Base-by-base conservation (phyloP, 345 rosid species). In the Salix arbutifolia region DNA sequence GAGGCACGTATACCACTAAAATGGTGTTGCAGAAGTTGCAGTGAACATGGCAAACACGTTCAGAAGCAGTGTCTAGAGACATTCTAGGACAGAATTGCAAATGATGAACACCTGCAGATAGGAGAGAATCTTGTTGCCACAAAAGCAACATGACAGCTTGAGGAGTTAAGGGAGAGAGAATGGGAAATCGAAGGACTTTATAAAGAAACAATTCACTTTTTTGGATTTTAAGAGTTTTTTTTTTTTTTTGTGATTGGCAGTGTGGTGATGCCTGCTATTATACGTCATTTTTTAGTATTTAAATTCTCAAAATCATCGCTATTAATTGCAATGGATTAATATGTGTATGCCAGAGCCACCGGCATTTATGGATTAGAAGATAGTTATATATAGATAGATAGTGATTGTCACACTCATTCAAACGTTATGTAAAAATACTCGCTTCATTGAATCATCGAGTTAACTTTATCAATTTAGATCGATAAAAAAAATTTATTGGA, bases 1-100 rank as follows among this genome's bases (percentile, higher is more conserved):
- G 61, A 53, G 16, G 23, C n/a, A 8, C 1, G 10, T 12, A 23
- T 91, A 95, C 97, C 94, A 93, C 99, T 84, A 95, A 84, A 76
- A 87, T 84, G 77, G 97, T 93, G 94, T 88, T 89, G 97, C 99
- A 95, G 91, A 91, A 88, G 93, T 81, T 91, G 97, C 99, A 95
- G 92, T 90, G 96, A 71, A 90, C 93, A 86, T 90, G 91, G 81
- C 97, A 89, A 73, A 95, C 93, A 69, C 86, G 86, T 73, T 93
- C 97, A 65, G 94, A 74, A 48, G 94, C 85, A 88, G 83, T 82
- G 42, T 93, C 88, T 56, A 84, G 65, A 66, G 98, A 92, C 97
- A 92, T 90, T 8, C 14, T 74, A 33, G 10, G 23, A 12, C 26
- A 30, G 65, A 52, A 19, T 2, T 52, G 23, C 58, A 52, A 52